Conservation (phyloP, 78 protist genomes). For the Blattamonas nauphoetae region DNA sequence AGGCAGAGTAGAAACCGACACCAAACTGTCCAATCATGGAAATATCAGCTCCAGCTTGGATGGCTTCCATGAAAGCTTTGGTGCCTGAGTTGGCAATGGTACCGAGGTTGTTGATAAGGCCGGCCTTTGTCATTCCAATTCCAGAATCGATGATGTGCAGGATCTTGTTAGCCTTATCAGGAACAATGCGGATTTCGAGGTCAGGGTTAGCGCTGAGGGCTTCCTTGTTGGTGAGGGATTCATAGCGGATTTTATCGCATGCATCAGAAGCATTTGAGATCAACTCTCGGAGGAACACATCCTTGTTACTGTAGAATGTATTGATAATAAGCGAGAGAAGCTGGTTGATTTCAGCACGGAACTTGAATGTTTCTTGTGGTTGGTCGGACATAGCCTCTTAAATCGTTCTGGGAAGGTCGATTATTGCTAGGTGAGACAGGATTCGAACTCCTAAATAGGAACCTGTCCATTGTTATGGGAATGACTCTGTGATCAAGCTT, state of each 20-base stretch:
- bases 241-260: slow-evolving; percentile 84
- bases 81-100: slow-evolving; percentile 86
- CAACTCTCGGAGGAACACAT: slow-evolving; percentile 95
- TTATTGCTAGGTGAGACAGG: too few relatives aligned
- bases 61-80: not conserved
- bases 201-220: slow-evolving; percentile 69
- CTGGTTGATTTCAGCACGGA: slow-evolving; percentile 87
- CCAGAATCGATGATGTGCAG: slow-evolving; percentile 35
- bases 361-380: slow-evolving; percentile 30
- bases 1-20: too few relatives aligned
- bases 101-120: slow-evolving; percentile 43
- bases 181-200: slow-evolving; percentile 59
- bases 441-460: too few relatives aligned
- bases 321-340: slow-evolving; percentile 53
- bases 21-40: too few relatives aligned
- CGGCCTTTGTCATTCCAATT: slow-evolving; percentile 36
- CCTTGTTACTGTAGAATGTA: slow-evolving; percentile 95
- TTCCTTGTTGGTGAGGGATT: slow-evolving; percentile 77
- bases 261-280: slow-evolving; percentile 94
- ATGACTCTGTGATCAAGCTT: too few relatives aligned
- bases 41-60: not conserved
- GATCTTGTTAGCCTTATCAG: slow-evolving; percentile 12
- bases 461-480: too few relatives aligned
- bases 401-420: too few relatives aligned
- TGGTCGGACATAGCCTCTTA: not conserved